A percentile compares a stretch with the other conserved stretches of the same genome.
Conservation (phyloP, 2,329 filamentous ascomycete species). For the Clathrospora elynae region DNA sequence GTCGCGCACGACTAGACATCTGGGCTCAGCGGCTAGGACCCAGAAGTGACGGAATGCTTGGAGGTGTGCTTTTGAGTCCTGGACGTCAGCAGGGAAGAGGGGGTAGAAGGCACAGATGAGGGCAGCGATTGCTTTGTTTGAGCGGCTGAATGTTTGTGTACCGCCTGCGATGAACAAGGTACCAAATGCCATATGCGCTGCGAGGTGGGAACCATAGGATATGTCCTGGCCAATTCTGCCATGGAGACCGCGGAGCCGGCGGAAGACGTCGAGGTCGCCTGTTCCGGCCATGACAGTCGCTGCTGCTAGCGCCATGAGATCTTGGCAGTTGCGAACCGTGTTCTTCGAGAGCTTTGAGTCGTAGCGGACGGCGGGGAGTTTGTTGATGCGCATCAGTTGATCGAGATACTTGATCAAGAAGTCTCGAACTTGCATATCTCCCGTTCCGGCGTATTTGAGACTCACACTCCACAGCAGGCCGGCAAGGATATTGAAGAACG, state of each 20-base stretch:
- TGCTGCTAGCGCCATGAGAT: slow-evolving; percentile 79
- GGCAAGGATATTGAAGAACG: slow-evolving; percentile 89
- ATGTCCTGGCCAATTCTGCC: slow-evolving; percentile 82
- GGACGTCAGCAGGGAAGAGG: slow-evolving; percentile 83
- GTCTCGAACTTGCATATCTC: slow-evolving; percentile 72
- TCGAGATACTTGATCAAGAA: slow-evolving; percentile 84
- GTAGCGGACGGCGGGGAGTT: slow-evolving; percentile 68
- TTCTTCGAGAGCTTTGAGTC: slow-evolving; percentile 83
- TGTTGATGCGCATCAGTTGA: slow-evolving; percentile 78
- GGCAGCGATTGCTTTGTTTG: slow-evolving; percentile 81
- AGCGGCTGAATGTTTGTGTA: slow-evolving; percentile 88
- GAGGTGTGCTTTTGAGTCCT: slow-evolving; percentile 92
- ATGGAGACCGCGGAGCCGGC: slow-evolving; percentile 84
- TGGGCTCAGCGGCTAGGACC: slow-evolving; percentile 88
- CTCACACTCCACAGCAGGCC: slow-evolving; percentile 77
- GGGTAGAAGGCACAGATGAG: slow-evolving; percentile 93
- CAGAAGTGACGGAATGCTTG: slow-evolving; percentile 97
- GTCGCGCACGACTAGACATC: slow-evolving; percentile 87
- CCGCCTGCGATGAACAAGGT: slow-evolving; percentile 90
- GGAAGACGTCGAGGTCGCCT: slow-evolving; percentile 83
- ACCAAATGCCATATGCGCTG: slow-evolving; percentile 88
- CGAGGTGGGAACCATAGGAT: slow-evolving; percentile 91
- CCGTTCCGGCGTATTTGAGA: slow-evolving; percentile 55
- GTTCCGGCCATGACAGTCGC: slow-evolving; percentile 95
- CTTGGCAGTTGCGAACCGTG: slow-evolving; percentile 88